Base-by-base conservation (phyloP, 169 alveolate genomes). In the Eimeria sp. region DNA sequence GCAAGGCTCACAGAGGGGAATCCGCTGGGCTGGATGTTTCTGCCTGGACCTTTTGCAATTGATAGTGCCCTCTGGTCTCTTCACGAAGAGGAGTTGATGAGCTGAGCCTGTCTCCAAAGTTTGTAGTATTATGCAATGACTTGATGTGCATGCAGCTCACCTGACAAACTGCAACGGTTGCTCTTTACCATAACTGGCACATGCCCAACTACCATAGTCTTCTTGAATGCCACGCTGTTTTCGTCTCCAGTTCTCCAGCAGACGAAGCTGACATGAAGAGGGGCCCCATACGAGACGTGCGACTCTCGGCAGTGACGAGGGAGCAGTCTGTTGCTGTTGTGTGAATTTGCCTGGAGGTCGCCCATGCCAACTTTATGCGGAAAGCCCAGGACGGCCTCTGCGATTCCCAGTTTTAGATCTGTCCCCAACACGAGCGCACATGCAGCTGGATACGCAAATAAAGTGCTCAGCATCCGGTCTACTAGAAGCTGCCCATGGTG, bases 121-220 rank as follows among this genome's bases (percentile, higher is more conserved):
- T 22, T 40, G 43, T 80, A 80, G 47, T 0, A 34, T 20, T 80
- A 34, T 1, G 14, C 25, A 45, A 57, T 80, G 47, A 47, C 78
- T 67, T n/a, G 0, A 30, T 11, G 78, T 67, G 30, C 49, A 43
- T 30, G 30, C 27, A n/a, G 43, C 92, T 54, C 63, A 84, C 92
- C 92, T 84, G 92, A 54, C 40, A 84, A 57, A 30, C 78, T 84
- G 96, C 99, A 99, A 73, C 98, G 97, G 87, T 98, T 96, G 94
- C 99, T 98, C 94, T 99, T 98, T 18, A 99, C 99, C 99, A 99
- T 99, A 63, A 99, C 97, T 7, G 99, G 99, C 72, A 99, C 98
- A 95, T 98, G 97, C 34, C 99, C 99, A 34, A 99, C 98, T 92
- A 97, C 96, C 61, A 98, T 87, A 18, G 83, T 70, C 93, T 73